Evolutionary conservation across 1,139 yeast genomes (phyloP).

Genomic region (Pichia sp.): DNA sequence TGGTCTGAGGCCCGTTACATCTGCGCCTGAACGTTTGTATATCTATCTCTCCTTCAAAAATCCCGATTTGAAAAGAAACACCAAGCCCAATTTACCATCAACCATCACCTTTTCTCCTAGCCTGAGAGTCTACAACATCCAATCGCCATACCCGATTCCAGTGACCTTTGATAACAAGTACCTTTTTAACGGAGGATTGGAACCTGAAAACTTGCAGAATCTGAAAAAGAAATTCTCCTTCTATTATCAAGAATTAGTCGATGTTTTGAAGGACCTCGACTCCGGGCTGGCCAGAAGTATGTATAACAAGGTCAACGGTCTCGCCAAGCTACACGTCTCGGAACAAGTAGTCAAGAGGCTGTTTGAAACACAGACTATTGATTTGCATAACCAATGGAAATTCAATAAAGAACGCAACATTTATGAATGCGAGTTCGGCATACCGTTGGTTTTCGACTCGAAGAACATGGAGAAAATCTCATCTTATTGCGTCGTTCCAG

Average conservation of each 20-base stretch:
- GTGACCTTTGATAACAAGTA: conserved; percentile 23
- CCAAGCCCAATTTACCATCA: conserved; percentile 18
- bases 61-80: neutral
- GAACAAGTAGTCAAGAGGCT: conserved; percentile 12
- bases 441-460: conserved; percentile 18
- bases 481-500: conserved; percentile 19
- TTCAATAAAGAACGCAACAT: conserved; percentile 6
- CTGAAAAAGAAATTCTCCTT: conserved; percentile 16
- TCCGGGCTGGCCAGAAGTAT: conserved; percentile 12
- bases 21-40: conserved; percentile 5
- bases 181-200: conserved; percentile 15
- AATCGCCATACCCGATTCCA: conserved; percentile 23
- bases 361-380: conserved; percentile 14
- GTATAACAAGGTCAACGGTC: conserved; percentile 15
- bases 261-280: conserved; percentile 10
- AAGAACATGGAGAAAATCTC: conserved; percentile 11
- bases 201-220: conserved; percentile 4
- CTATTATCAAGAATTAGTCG: conserved; percentile 14
- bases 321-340: conserved; percentile 6
- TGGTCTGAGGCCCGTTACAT: too few species aligned
- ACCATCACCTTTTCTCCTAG: conserved; percentile 14
- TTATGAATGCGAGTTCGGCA: conserved; percentile 14
- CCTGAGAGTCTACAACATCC: conserved; percentile 20
- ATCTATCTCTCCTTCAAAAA: conserved; percentile 13
- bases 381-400: conserved; percentile 16